Conservation (phyloP, 805 yeast species). For the Hanseniaspora lindneri region DNA sequence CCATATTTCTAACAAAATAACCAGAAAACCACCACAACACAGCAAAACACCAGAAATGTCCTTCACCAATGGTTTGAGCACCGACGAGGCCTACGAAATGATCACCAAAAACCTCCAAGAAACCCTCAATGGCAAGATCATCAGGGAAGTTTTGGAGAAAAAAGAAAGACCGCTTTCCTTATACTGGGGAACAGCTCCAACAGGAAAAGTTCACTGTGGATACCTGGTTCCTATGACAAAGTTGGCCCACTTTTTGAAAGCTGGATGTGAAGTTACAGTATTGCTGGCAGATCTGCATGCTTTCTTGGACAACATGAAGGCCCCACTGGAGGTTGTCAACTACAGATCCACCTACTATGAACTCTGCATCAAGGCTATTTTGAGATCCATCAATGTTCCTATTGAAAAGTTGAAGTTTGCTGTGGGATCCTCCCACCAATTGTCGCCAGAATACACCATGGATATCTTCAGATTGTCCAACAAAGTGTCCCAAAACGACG, state of each 20-base stretch:
- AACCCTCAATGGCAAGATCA: conserved; percentile 76
- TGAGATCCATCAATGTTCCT: conserved; percentile 79
- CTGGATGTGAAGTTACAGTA: conserved; percentile 90
- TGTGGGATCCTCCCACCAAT: conserved; percentile 83
- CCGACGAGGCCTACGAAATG: conserved; percentile 55
- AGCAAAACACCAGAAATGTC: conserved; percentile 13
- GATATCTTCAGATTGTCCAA: conserved; percentile 82
- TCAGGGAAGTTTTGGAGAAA: conserved; percentile 67
- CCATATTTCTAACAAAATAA: neutral
- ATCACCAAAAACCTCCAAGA: conserved; percentile 86
- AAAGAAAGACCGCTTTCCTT: conserved; percentile 72
- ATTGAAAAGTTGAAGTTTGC: conserved; percentile 76
- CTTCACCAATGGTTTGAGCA: conserved; percentile 29
- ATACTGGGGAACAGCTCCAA: conserved; percentile 99
- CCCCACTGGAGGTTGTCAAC: conserved; percentile 81
- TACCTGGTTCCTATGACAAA: conserved; percentile 97
- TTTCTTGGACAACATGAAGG: conserved; percentile 95
- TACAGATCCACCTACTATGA: conserved; percentile 88
- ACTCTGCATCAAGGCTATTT: conserved; percentile 67
- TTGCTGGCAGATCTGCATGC: conserved; percentile 94
- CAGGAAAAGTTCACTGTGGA: conserved; percentile 98
- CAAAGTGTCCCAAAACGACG: conserved; percentile 82
- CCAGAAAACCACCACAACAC: too few relatives aligned
- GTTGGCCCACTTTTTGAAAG: conserved; percentile 83
- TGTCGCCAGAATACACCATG: conserved; percentile 63